phyloP scores from a whole-genome alignment of 345 rosid species.

The Ailanthus altissimus region DNA sequence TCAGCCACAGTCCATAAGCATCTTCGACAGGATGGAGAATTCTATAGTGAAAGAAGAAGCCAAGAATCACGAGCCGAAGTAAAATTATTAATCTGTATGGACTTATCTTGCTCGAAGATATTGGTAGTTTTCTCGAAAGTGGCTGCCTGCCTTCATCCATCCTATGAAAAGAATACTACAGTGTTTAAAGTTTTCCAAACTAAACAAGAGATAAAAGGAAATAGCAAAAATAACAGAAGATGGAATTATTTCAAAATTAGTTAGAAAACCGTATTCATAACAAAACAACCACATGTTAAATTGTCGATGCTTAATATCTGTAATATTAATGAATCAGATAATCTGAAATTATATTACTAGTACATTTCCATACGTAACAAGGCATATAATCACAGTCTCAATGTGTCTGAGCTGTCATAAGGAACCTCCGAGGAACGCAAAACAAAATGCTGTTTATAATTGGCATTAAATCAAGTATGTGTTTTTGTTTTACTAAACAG shows the following conservation, averaged over 20 bases:
- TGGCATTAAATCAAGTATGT: background rate
- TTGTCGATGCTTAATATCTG: background rate
- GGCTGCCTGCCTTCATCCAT: slow-evolving; percentile 99
- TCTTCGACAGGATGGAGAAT: slow-evolving; percentile 80
- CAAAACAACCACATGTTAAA: background rate
- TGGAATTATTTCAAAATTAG: background rate
- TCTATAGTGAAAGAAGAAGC: slow-evolving; percentile 87
- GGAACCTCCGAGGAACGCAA: background rate
- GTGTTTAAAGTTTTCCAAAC: background rate
- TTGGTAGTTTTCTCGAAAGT: slow-evolving; percentile 78
- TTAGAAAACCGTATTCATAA: background rate
- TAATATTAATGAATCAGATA: background rate
- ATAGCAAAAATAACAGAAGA: background rate
- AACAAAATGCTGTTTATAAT: background rate
- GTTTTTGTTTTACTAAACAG: background rate
- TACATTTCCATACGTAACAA: background rate
- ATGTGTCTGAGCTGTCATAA: background rate
- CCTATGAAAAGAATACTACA: slow-evolving; percentile 40
- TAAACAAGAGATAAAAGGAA: background rate
- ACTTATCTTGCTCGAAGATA: slow-evolving; percentile 78
- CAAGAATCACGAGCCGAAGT: slow-evolving; percentile 69
- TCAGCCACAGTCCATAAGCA: slow-evolving; percentile 80
- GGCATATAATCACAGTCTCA: background rate
- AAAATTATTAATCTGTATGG: slow-evolving; percentile 79
- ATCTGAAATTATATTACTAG: background rate